Conservation (phyloP, 306 rosid species). For the Dryas drummondii region DNA sequence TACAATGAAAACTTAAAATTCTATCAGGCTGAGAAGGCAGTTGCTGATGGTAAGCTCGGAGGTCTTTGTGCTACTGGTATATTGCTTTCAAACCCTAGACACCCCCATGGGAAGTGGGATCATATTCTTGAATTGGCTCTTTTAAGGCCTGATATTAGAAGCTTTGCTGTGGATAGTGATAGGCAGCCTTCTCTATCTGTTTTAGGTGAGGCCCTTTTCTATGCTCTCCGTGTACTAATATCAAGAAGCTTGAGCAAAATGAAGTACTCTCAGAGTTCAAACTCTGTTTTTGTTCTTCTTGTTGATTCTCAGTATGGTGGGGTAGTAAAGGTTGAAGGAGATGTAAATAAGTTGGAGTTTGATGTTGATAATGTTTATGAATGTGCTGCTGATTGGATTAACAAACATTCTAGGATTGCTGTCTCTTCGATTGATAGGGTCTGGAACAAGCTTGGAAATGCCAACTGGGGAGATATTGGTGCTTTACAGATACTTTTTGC, state of each 20-base stretch:
- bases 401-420: constrained; percentile 68
- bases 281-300: constrained; percentile 73
- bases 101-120: constrained; percentile 93
- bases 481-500: constrained; percentile 87
- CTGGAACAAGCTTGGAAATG: constrained; percentile 97
- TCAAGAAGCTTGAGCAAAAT: constrained; percentile 85
- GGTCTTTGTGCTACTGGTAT: constrained; percentile 83
- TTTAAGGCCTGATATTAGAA: constrained; percentile 74
- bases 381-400: constrained; percentile 95
- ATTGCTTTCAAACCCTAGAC: constrained; percentile 75
- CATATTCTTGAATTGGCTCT: constrained; percentile 84
- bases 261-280: constrained; percentile 52
- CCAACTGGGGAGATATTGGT: constrained; percentile 95
- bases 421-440: constrained; percentile 88
- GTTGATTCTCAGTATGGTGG: constrained; percentile 92
- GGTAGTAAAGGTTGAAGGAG: constrained; percentile 95
- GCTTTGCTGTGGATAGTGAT: constrained; percentile 47
- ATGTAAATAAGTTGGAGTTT: constrained; percentile 74
- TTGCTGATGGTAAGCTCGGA: constrained; percentile 82
- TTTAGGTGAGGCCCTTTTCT: constrained; percentile 84
- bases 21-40: constrained; percentile 85
- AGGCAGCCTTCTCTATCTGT: constrained; percentile 59
- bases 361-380: constrained; percentile 78
- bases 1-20: constrained; percentile 72
- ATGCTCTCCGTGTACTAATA: constrained; percentile 71